Percentiles rank a stretch among this genome's conserved stretches.
Evolutionary conservation across 768 basidiomycete species (phyloP).

Genomic region (Sarcodon sp.): DNA sequence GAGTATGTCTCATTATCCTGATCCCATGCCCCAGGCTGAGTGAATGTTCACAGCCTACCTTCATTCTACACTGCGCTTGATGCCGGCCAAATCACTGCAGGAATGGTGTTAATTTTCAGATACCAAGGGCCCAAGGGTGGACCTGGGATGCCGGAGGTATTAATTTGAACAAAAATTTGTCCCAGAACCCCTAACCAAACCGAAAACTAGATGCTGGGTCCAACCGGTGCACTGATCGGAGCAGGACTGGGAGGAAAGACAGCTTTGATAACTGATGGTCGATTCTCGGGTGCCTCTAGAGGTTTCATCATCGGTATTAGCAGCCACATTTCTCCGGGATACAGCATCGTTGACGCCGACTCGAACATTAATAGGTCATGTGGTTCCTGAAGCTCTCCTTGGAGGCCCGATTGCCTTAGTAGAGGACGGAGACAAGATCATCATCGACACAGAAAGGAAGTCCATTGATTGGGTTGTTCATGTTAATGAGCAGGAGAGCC

Average conservation of each 20-base stretch:
- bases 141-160: conserved; percentile 84
- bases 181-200: not conserved
- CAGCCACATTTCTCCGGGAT: not conserved
- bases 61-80: conserved; percentile 65
- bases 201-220: conserved; percentile 28
- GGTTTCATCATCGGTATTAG: conserved; percentile 45
- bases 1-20: conserved; percentile 22
- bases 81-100: conserved; percentile 62
- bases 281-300: conserved; percentile 75
- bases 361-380: conserved; percentile 34
- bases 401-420: conserved; percentile 86
- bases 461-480: conserved; percentile 64
- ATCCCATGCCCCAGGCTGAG: not conserved
- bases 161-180: conserved; percentile 27
- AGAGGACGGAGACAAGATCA: conserved; percentile 66
- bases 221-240: conserved; percentile 76
- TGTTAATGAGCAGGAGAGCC: conserved; percentile 47
- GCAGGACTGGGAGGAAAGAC: conserved; percentile 71
- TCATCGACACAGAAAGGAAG: conserved; percentile 56
- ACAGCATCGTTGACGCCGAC: not conserved
- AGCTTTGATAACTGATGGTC: conserved; percentile 79
- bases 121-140: conserved; percentile 87
- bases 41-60: conserved; percentile 31
- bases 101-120: conserved; percentile 69
- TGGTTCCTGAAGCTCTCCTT: conserved; percentile 53